Percentiles rank a stretch among this genome's conserved stretches.
phyloP scores from a whole-genome alignment of 2,329 filamentous ascomycete genomes.

The Lecanosticta acicola region DNA sequence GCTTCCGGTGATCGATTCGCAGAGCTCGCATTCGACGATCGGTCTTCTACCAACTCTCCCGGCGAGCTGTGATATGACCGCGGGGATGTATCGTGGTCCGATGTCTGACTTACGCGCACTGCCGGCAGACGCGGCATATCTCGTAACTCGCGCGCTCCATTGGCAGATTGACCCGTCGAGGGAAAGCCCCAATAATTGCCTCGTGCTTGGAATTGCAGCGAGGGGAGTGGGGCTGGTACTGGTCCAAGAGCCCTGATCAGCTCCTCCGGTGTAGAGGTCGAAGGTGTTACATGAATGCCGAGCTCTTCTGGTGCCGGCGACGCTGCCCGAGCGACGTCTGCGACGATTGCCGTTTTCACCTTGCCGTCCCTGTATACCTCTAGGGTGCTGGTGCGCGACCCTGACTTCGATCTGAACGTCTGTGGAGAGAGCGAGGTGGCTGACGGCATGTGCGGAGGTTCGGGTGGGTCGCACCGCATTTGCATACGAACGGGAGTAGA shows the following conservation, averaged over 20 bases:
- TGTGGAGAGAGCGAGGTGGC: no score
- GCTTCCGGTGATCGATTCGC: conserved; percentile 4
- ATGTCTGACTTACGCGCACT: background rate
- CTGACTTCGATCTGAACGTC: no score
- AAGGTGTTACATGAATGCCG: conserved; percentile 15
- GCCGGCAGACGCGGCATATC: background rate
- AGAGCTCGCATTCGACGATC: conserved; percentile 5
- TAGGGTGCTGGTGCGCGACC: conserved; percentile 3
- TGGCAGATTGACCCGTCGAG: no score
- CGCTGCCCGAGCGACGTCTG: conserved; percentile 13
- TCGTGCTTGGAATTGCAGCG: background rate
- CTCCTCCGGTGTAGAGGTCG: conserved; percentile 21
- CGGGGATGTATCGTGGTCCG: no score
- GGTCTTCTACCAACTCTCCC: conserved; percentile 5
- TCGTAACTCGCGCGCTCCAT: background rate
- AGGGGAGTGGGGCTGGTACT: conserved; percentile 10
- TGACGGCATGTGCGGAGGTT: no score
- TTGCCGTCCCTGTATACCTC: conserved; percentile 11
- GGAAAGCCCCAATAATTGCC: no score
- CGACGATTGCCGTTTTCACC: conserved; percentile 11
- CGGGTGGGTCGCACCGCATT: no score
- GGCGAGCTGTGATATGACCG: conserved; percentile 8
- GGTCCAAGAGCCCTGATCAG: conserved; percentile 21
- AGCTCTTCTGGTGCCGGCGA: conserved; percentile 16
- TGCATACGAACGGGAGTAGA: conserved; percentile 5